A percentile compares a stretch with the other conserved stretches of the same genome.
These are phyloP conservation scores for Lophium mytilinum DNA, from an alignment of 495 filamentous ascomycete species.

Conservation along the genomic window DNA sequence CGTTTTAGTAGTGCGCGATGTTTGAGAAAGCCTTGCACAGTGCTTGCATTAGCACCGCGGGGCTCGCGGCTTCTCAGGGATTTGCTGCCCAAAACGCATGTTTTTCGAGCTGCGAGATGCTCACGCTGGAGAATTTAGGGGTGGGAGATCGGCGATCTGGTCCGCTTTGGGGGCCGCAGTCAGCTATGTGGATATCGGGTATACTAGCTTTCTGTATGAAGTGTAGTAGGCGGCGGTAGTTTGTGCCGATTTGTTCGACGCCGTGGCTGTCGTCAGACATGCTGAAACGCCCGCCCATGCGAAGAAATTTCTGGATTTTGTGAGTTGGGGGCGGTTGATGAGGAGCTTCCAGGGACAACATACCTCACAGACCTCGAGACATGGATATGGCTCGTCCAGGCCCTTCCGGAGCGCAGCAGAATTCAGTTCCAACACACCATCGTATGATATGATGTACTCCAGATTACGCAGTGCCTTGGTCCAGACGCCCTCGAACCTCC, in stretches of 20 bases:
- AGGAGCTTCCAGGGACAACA: constrained; percentile 23
- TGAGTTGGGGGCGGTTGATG: constrained; percentile 1
- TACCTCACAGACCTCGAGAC: constrained; percentile 68
- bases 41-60: not conserved
- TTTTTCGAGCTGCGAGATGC: constrained; percentile 12
- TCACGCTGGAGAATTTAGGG: constrained; percentile 18
- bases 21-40: not conserved
- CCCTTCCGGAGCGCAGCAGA: constrained; percentile 81
- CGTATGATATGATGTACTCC: constrained; percentile 57
- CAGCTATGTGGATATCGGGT: constrained; percentile 24
- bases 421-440: constrained; percentile 83
- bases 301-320: constrained; percentile 45
- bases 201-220: constrained; percentile 49
- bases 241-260: constrained; percentile 66
- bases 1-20: not conserved
- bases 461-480: constrained; percentile 64
- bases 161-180: not conserved
- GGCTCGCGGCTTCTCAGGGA: constrained; percentile 1
- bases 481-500: constrained; percentile 56
- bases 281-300: constrained; percentile 69
- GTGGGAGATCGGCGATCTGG: constrained; percentile 22
- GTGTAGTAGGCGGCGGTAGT: constrained; percentile 52
- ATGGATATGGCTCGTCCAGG: constrained; percentile 82
- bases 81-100: constrained; percentile 17
- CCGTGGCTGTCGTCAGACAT: constrained; percentile 90